Evolutionary conservation across 2,329 filamentous ascomycete genomes (phyloP), one percentile per base, ranked within the genome.

Genomic region (Reticulascus tulasneorum): DNA sequence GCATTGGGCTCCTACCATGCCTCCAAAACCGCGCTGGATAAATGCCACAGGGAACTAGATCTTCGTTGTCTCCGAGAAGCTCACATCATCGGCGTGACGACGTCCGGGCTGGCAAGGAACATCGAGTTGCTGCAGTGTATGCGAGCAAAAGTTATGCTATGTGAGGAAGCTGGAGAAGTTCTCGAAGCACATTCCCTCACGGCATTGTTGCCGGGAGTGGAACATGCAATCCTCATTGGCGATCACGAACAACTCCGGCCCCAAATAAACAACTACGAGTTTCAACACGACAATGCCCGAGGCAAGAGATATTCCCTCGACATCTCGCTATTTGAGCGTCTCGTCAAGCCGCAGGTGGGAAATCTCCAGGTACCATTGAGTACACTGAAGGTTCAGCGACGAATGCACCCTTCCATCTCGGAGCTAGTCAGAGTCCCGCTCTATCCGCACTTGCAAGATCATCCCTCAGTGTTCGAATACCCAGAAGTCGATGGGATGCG

Each of bases 91-190:
- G 78, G 78, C 0, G 57, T 79, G 2, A 83, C 78, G 0, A 82
- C 79, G 0, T 75, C 71, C 0, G 77, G 77, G 0, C 57, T 82
- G 3, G 78, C 79, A 0, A 57, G 60, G 15, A 69, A 75, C 12
- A 53, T 77, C 1, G 54, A 63, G 0, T 45, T 74, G 2, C 58
- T 84, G 0, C 62, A 67, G 7, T 63, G 64, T 7, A 40, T 82
- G 2, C 50, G 57, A 7, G 59, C 62, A 21, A 81, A 82, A 41
- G 69, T 83, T 0, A 53, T 86, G 12, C 52, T 86, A 1, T 82
- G 76, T 22, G 82, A 86, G 51, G 82, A 86, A 48, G 82, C 82
- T 2, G 82, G 73, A 0, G 81, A 86, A 43, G 75, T 86, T 0
- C 61, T 85, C 21, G 82, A 86, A 51, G 65, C 75, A 0, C 79